Evolutionary conservation across 192 early-diverging fungal species (phyloP).

Genomic region (Rhizophagus sp.): DNA sequence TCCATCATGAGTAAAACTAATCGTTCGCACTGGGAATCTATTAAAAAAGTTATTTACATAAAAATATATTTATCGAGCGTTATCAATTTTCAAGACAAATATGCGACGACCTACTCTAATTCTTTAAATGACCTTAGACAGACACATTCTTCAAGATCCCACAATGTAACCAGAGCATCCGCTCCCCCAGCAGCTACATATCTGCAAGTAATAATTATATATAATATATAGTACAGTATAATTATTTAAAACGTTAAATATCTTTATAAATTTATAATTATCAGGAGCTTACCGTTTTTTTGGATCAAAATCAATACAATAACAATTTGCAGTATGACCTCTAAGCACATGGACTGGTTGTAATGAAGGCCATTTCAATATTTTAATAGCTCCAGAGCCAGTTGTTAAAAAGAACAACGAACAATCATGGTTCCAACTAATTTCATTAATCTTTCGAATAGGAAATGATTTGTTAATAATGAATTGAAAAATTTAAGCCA

Average conservation of each 20-base stretch:
- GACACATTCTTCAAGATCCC: slow-evolving; percentile 68
- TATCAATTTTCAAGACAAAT: no score
- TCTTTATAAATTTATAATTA: no score
- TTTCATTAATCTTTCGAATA: slow-evolving; percentile 64
- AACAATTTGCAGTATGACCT: slow-evolving; percentile 81
- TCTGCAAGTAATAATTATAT: slow-evolving; percentile 18
- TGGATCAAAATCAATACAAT: slow-evolving; percentile 81
- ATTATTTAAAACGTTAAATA: background rate
- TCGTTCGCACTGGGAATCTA: slow-evolving; percentile 75
- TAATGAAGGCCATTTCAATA: slow-evolving; percentile 70
- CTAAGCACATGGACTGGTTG: slow-evolving; percentile 52
- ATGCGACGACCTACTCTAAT: slow-evolving; percentile 54
- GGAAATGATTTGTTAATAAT: slow-evolving; percentile 32
- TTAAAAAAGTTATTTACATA: background rate
- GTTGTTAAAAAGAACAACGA: slow-evolving; percentile 78
- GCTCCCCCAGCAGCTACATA: slow-evolving; percentile 81
- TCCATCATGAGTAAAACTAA: slow-evolving; percentile 80
- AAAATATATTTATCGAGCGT: background rate
- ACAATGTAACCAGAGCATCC: slow-evolving; percentile 73
- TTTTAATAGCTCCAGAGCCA: slow-evolving; percentile 68
- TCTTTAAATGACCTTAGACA: slow-evolving; percentile 68
- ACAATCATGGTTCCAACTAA: slow-evolving; percentile 74
- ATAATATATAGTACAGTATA: background rate
- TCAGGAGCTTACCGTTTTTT: slow-evolving; percentile 47
- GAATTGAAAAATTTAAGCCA: background rate